Evolutionary conservation across 2,329 filamentous ascomycete species (phyloP).

Genomic region (Ceratocystis huliohia): DNA sequence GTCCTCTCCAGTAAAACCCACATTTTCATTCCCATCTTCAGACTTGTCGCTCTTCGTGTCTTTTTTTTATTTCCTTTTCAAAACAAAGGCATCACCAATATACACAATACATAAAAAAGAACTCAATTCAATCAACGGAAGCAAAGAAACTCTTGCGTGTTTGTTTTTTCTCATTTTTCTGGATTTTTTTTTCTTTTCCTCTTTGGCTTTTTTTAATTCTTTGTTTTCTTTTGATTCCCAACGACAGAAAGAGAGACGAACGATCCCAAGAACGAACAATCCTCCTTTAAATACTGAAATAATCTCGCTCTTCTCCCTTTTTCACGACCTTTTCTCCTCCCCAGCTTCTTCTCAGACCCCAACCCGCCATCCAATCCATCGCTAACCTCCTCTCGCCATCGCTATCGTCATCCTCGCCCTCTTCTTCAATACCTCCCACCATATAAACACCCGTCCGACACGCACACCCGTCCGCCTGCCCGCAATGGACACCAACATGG

Average conservation of each 20-base stretch:
- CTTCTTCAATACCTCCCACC: constrained; percentile 18
- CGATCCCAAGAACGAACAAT: neutral
- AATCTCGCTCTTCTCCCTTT: neutral
- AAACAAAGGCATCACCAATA: constrained; percentile 5
- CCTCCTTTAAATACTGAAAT: neutral
- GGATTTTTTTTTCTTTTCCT: neutral
- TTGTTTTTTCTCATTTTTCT: neutral
- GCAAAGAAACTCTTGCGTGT: neutral
- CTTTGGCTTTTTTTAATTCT: neutral
- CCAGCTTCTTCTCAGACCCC: constrained; percentile 9
- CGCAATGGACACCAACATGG: constrained; percentile 94
- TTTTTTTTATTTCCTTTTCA: neutral
- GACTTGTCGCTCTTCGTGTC: neutral
- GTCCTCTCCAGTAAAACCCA: neutral
- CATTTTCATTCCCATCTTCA: neutral
- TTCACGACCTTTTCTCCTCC: neutral
- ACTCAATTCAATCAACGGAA: constrained; percentile 1
- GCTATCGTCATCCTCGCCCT: constrained; percentile 21
- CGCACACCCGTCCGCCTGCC: constrained; percentile 9
- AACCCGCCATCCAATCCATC: constrained; percentile 20
- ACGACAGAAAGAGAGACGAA: neutral
- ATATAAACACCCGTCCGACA: constrained; percentile 21
- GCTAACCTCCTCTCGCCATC: constrained; percentile 15
- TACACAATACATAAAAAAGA: neutral
- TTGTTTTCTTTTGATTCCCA: constrained; percentile 3